phyloP scores from a whole-genome alignment of 805 yeast species.

The Lachancea thermotolerans region DNA sequence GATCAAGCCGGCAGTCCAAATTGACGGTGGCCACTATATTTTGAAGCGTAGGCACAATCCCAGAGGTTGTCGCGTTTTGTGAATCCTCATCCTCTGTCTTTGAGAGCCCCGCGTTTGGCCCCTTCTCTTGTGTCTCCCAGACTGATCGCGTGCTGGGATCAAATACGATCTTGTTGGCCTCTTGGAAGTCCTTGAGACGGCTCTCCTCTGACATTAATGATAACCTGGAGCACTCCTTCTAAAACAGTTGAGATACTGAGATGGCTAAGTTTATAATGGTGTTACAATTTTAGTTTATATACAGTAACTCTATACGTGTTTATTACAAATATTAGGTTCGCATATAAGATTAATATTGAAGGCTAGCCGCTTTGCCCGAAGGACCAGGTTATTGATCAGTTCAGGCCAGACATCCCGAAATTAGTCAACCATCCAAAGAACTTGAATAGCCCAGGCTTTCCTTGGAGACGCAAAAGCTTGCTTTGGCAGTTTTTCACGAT shows the following conservation, averaged over 20 bases:
- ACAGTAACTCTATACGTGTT: background rate
- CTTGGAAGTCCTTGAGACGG: slow-evolving; percentile 30
- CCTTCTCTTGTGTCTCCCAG: slow-evolving; percentile 29
- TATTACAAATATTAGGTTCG: background rate
- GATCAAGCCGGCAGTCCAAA: slow-evolving; percentile 89
- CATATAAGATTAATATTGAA: background rate
- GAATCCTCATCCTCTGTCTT: slow-evolving; percentile 20
- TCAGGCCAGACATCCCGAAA: too few relatives aligned
- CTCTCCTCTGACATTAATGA: slow-evolving; percentile 28
- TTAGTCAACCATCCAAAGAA: too few relatives aligned
- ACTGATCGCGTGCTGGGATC: slow-evolving; percentile 34
- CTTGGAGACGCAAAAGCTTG: background rate
- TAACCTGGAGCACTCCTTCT: background rate
- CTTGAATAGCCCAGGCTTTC: background rate
- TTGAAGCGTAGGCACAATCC: slow-evolving; percentile 89
- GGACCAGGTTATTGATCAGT: too few relatives aligned
- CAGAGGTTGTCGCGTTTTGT: slow-evolving; percentile 77
- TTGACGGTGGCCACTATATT: slow-evolving; percentile 98
- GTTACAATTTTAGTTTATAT: background rate
- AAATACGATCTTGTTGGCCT: slow-evolving; percentile 31
- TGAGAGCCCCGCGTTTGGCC: slow-evolving; percentile 2
- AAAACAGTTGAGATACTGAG: background rate
- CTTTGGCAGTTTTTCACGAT: too few relatives aligned
- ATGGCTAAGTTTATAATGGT: background rate
- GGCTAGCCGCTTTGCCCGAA: too few relatives aligned